Percentiles rank a stretch among this genome's conserved stretches.
These are phyloP conservation scores for Teratosphaeria destructans DNA, from an alignment of 2,329 filamentous ascomycete species.

Conservation along the genomic window DNA sequence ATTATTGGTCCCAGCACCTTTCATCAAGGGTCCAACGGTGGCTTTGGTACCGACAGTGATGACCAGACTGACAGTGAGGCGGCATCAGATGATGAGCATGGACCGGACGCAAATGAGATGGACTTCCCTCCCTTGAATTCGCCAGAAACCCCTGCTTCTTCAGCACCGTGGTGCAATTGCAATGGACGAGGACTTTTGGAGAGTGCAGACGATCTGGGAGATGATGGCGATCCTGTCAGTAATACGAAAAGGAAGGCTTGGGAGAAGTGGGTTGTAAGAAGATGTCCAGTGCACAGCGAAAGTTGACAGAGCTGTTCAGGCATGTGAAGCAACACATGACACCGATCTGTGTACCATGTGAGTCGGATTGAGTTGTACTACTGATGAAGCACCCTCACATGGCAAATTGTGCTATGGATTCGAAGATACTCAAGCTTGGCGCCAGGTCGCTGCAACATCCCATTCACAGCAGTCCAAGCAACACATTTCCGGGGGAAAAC, in stretches of 20 bases:
- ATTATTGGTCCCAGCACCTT: slow-evolving; percentile 20
- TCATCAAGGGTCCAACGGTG: slow-evolving; percentile 19
- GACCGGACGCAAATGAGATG: slow-evolving; percentile 30
- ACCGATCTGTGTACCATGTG: not conserved
- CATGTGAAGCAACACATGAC: not conserved
- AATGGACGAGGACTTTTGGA: slow-evolving; percentile 27
- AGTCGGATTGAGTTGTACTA: not conserved
- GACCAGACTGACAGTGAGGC: slow-evolving; percentile 7
- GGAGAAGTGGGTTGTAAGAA: slow-evolving; percentile 45
- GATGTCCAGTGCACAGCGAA: slow-evolving; percentile 28
- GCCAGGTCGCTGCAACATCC: not conserved
- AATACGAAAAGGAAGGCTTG: slow-evolving; percentile 43
- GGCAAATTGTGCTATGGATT: not conserved
- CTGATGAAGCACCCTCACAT: not conserved
- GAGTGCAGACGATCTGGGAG: slow-evolving; percentile 36
- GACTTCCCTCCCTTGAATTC: slow-evolving; percentile 35
- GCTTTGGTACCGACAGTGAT: slow-evolving; percentile 2
- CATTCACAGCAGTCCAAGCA: not conserved
- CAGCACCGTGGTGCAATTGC: slow-evolving; percentile 37
- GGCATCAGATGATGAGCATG: slow-evolving; percentile 27
- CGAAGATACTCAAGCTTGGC: not conserved
- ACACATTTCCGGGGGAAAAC: not conserved
- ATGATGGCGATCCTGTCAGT: slow-evolving; percentile 39
- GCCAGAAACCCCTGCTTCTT: slow-evolving; percentile 33
- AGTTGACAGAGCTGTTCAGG: not conserved